These are phyloP conservation scores for Cruciata laevipes DNA, from an alignment of 257 asterid genomes.

Conservation along the genomic window DNA sequence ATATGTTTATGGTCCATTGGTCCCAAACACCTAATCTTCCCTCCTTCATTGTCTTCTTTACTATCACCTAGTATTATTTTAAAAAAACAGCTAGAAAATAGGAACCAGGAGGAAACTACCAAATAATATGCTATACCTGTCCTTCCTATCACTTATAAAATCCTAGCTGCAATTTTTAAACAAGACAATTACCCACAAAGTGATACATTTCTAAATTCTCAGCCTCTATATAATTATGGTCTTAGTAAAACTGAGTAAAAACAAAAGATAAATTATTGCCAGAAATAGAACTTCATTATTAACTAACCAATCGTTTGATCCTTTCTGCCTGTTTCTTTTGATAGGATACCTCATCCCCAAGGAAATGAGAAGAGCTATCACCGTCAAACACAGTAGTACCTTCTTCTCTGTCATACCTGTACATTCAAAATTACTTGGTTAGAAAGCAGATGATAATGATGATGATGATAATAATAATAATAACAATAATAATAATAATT, in stretches of 20 bases:
- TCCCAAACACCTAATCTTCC: too few species aligned
- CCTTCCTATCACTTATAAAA: background rate
- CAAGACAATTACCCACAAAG: background rate
- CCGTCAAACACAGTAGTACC: constrained; percentile 60
- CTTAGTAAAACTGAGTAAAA: background rate
- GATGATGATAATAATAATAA: too few species aligned
- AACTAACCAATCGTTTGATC: constrained; percentile 74
- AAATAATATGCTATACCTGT: background rate
- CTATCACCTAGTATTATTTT: too few species aligned
- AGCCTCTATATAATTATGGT: background rate
- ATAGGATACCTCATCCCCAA: constrained; percentile 88
- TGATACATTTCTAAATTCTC: background rate
- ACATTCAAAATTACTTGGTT: constrained; percentile 17
- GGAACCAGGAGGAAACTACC: too few species aligned
- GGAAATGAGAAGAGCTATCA: constrained; percentile 62
- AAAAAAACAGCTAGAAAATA: background rate
- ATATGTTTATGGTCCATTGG: background rate
- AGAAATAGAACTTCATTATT: background rate
- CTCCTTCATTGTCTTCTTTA: too few species aligned
- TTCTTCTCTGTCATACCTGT: constrained; percentile 96
- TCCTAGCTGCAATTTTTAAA: background rate
- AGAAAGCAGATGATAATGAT: constrained; percentile 21
- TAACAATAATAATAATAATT: background rate
- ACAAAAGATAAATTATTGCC: background rate
- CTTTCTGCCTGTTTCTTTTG: constrained; percentile 86